Conservation (phyloP, 1,284 basidiomycete genomes). For the Sparassis latifolia region DNA sequence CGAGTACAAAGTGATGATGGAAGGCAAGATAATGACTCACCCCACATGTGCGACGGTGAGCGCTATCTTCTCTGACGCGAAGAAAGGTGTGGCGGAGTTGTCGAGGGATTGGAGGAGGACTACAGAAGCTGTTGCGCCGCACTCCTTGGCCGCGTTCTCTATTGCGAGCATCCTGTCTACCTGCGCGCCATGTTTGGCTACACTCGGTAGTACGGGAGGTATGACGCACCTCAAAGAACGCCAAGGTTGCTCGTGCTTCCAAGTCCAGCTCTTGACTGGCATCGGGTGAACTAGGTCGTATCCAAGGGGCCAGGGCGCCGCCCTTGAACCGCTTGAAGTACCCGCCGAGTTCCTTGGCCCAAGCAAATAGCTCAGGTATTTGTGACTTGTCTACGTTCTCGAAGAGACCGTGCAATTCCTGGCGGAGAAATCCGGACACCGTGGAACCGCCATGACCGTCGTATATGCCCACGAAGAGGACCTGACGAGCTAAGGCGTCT, state of each 20-base stretch:
- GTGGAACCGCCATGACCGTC: slow-evolving; percentile 53
- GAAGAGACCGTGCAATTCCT: slow-evolving; percentile 75
- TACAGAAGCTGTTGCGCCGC: slow-evolving; percentile 88
- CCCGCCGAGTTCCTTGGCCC: slow-evolving; percentile 75
- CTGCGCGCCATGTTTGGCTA: slow-evolving; percentile 25
- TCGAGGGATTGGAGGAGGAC: slow-evolving; percentile 85
- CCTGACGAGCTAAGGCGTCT: slow-evolving; percentile 64
- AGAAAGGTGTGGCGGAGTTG: slow-evolving; percentile 71
- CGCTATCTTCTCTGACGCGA: slow-evolving; percentile 60
- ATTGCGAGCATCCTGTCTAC: slow-evolving; percentile 57
- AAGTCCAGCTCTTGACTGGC: slow-evolving; percentile 56
- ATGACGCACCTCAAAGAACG: slow-evolving; percentile 74
- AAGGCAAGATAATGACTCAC: slow-evolving; percentile 36
- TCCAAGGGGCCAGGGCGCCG: slow-evolving; percentile 70
- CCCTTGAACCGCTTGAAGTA: slow-evolving; percentile 87
- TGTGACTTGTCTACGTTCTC: slow-evolving; percentile 65
- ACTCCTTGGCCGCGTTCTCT: slow-evolving; percentile 56
- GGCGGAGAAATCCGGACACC: slow-evolving; percentile 48
- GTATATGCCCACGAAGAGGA: slow-evolving; percentile 82
- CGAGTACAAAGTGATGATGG: neutral
- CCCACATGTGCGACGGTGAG: slow-evolving; percentile 92
- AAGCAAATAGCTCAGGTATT: slow-evolving; percentile 70
- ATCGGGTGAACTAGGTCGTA: slow-evolving; percentile 31
- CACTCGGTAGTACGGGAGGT: neutral
- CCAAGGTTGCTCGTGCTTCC: slow-evolving; percentile 77